Percentiles rank a stretch among this genome's conserved stretches.
Evolutionary conservation across 2,329 filamentous ascomycete species (phyloP).

Genomic region (Hymenoscyphus scutula): DNA sequence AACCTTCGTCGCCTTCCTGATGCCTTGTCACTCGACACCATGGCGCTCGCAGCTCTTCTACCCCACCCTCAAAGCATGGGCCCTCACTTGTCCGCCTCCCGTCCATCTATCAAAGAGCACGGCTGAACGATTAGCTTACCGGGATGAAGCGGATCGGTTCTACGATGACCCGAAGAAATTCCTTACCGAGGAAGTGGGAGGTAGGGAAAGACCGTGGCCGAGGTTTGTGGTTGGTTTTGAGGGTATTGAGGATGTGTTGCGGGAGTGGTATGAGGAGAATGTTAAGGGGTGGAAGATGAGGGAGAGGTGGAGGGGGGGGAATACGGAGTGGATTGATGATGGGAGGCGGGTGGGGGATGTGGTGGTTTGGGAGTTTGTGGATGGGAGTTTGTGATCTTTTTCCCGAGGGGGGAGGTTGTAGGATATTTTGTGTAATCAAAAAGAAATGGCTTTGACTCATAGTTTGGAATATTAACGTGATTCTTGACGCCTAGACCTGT

Average conservation of each 20-base stretch:
- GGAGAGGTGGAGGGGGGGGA: constrained; percentile 56
- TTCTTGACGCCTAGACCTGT: no score
- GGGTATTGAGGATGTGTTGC: constrained; percentile 50
- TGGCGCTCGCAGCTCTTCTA: constrained; percentile 88
- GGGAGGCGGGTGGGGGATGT: constrained; percentile 54
- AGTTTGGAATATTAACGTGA: no score
- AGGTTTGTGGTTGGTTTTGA: constrained; percentile 62
- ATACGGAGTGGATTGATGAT: constrained; percentile 63
- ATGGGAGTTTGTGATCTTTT: neutral
- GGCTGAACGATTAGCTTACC: constrained; percentile 63
- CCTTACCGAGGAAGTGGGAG: constrained; percentile 41
- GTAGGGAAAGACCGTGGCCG: constrained; percentile 43
- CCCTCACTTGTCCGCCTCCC: constrained; percentile 87
- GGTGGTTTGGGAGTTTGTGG: constrained; percentile 54
- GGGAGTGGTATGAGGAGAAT: constrained; percentile 43
- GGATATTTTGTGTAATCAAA: no score
- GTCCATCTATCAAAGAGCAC: constrained; percentile 60
- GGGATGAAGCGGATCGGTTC: constrained; percentile 90
- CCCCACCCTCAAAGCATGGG: constrained; percentile 72
- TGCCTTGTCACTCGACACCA: constrained; percentile 93
- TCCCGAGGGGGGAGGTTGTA: no score
- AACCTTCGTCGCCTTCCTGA: constrained; percentile 76
- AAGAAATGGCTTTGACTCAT: no score
- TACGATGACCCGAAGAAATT: constrained; percentile 66
- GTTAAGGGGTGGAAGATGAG: constrained; percentile 44